Base-by-base conservation (phyloP, 768 basidiomycete species). In the Suillus lakei region DNA sequence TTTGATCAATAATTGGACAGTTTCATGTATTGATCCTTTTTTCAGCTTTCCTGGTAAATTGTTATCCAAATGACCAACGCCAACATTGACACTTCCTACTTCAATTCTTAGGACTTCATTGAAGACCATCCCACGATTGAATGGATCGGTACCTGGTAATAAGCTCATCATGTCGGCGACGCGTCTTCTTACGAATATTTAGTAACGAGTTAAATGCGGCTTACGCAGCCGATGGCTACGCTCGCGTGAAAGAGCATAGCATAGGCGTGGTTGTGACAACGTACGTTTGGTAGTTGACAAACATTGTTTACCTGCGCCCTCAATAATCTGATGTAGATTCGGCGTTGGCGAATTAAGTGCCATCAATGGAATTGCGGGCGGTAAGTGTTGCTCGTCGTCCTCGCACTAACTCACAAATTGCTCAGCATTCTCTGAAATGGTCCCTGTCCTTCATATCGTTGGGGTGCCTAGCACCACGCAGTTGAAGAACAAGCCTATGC, bases 281-380 rank as follows among this genome's bases (percentile, higher is more conserved):
- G 90, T 91, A 70, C n/a, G 81, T 72, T 16, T 38, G 15, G n/a
- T 5, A 23, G 2, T 43, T 5, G 39, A 32, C 32, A 34, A 15
- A 51, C 61, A 26, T 23, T 7, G 18, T 62, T 44, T 41, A 38
- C 34, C 28, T 60, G 68, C 26, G 64, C 44, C 41, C 15, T 56
- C 53, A 23, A 1, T 9, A 23, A 6, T 30, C 21, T 7, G 48
- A 13, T 28, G 30, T 61, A 91, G 90, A 2, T 97, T 96, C 68
- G 96, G 96, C 62, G 96, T 98, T n/a, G 96, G 96, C 18, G 96
- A 98, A 75, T 79, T 97, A 51, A 92, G 90, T 46, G 95, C 95
- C 5, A 88, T 91, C 41, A 93, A 94, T 70, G 92, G 92, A 48
- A 86, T 96, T 66, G 93, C 91, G 34, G 91, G 91, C 70, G 87